Conservation (phyloP, 345 rosid genomes). For the Fremontodendron californicum region DNA sequence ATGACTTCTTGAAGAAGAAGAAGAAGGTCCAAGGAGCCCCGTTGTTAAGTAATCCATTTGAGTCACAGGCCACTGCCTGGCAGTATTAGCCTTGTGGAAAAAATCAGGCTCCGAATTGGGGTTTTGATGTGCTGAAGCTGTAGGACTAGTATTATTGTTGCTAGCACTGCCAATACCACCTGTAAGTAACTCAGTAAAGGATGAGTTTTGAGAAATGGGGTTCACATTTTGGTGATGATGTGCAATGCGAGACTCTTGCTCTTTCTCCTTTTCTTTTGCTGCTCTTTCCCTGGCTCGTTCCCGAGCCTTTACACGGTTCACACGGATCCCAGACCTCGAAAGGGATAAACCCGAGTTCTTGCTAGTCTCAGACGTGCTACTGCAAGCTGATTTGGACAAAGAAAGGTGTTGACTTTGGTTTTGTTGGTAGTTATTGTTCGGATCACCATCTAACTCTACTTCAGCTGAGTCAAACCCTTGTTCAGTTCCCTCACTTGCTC, state of each 20-base stretch:
- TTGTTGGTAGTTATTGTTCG: slow-evolving; percentile 30
- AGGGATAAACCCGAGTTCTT: slow-evolving; percentile 82
- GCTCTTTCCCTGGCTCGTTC: slow-evolving; percentile 84
- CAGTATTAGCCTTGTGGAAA: slow-evolving; percentile 32
- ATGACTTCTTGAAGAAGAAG: slow-evolving; percentile 38
- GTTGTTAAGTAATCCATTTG: slow-evolving; percentile 65
- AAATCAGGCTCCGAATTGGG: slow-evolving; percentile 27
- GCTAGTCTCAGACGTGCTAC: slow-evolving; percentile 93
- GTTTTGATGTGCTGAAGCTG: slow-evolving; percentile 30
- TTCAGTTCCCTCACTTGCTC: slow-evolving; percentile 36
- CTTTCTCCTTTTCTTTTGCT: slow-evolving; percentile 79
- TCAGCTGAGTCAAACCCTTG: slow-evolving; percentile 55
- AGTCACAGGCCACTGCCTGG: slow-evolving; percentile 52
- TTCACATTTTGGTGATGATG: slow-evolving; percentile 24
- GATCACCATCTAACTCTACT: slow-evolving; percentile 47
- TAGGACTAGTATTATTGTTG: slow-evolving; percentile 28
- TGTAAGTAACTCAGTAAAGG: slow-evolving; percentile 85
- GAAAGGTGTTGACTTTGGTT: slow-evolving; percentile 58
- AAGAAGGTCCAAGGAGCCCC: slow-evolving; percentile 46
- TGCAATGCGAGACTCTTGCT: slow-evolving; percentile 33
- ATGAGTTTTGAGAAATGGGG: slow-evolving; percentile 46
- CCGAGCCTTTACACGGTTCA: slow-evolving; percentile 59
- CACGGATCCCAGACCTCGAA: slow-evolving; percentile 58
- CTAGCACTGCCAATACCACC: slow-evolving; percentile 42
- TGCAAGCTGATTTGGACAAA: slow-evolving; percentile 83